Percentiles rank a stretch among this genome's conserved stretches.
Conservation (phyloP, 1,284 basidiomycete species). For the Schizophyllum amplum region DNA sequence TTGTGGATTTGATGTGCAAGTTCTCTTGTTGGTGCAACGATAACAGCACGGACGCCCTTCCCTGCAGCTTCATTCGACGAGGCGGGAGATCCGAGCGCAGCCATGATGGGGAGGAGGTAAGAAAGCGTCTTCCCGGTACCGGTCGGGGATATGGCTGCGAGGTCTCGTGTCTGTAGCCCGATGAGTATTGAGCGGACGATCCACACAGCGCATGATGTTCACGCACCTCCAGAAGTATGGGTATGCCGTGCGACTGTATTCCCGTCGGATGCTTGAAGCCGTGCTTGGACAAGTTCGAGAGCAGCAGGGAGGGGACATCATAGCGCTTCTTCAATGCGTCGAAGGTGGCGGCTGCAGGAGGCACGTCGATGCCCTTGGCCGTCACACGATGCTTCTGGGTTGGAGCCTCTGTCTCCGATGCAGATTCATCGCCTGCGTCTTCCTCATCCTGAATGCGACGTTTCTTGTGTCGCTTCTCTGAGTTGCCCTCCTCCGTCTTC, state of each 20-base stretch:
- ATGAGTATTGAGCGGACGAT: constrained; percentile 6
- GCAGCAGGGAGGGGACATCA: constrained; percentile 43
- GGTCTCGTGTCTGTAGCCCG: constrained; percentile 53
- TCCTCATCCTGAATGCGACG: constrained; percentile 19
- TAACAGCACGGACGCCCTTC: constrained; percentile 66
- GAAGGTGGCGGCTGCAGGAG: constrained; percentile 51
- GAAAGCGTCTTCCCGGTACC: constrained; percentile 92
- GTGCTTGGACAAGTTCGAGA: constrained; percentile 53
- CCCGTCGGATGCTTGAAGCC: constrained; percentile 61
- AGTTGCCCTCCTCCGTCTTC: constrained; percentile 22
- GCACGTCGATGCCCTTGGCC: constrained; percentile 61
- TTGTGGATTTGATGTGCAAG: constrained; percentile 95
- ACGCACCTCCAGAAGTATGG: constrained; percentile 63
- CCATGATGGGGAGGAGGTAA: constrained; percentile 79
- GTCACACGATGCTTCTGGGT: constrained; percentile 51
- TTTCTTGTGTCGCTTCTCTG: constrained; percentile 10
- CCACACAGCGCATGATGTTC: too few species aligned
- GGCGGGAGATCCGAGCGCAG: constrained; percentile 55
- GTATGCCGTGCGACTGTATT: constrained; percentile 67
- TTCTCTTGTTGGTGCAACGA: constrained; percentile 92
- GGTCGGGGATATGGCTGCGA: constrained; percentile 89
- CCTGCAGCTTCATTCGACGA: constrained; percentile 38
- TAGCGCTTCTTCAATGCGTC: constrained; percentile 48
- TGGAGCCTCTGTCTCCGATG: constrained; percentile 20
- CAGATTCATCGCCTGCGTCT: constrained; percentile 22